A percentile compares a stretch with the other conserved stretches of the same genome.
Conservation (phyloP, 345 rosid species). For the Abelmoschus esculentus region DNA sequence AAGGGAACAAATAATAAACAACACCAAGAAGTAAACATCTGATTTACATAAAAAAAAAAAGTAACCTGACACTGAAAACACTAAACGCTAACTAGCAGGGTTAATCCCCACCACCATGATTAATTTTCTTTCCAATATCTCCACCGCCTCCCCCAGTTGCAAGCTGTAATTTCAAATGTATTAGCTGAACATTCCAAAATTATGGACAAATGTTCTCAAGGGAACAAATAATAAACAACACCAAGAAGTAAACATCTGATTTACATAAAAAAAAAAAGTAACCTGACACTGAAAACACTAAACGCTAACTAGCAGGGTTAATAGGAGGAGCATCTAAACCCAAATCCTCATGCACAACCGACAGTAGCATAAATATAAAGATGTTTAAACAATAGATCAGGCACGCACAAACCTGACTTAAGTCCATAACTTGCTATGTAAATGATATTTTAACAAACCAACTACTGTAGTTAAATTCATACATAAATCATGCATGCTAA, state of each 20-base stretch:
- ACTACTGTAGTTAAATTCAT: neutral
- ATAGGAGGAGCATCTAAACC: neutral
- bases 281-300: neutral
- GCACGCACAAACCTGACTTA: neutral
- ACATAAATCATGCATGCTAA: neutral
- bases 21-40: neutral
- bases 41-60: neutral
- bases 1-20: neutral
- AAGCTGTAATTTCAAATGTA: slow-evolving; percentile 42
- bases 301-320: neutral
- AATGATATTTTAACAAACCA: neutral
- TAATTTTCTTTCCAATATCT: slow-evolving; percentile 77
- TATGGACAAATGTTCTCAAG: neutral
- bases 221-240: neutral
- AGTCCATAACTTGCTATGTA: neutral
- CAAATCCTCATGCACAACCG: neutral
- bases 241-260: neutral
- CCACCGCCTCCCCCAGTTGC: slow-evolving; percentile 95
- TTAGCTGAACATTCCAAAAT: slow-evolving; percentile 12
- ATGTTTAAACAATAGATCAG: neutral
- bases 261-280: neutral
- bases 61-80: neutral
- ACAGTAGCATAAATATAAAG: neutral
- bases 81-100: too few relatives aligned
- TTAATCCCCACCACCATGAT: slow-evolving; percentile 87